Evolutionary conservation across 768 basidiomycete species (phyloP), one percentile per base, ranked within the genome.

Genomic region (Lactarius sp.): DNA sequence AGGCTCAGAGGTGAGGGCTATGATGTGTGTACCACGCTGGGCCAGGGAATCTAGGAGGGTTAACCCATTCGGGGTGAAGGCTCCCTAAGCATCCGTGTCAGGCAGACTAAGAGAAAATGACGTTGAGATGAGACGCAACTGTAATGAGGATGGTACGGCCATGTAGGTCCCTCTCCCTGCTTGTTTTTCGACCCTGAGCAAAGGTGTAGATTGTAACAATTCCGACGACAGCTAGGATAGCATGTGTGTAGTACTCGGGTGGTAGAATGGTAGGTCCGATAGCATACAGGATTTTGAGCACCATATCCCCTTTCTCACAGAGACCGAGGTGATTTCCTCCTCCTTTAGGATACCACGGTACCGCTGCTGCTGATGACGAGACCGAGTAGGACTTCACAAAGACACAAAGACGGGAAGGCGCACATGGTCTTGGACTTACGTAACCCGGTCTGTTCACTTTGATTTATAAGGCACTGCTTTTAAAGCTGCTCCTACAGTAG

Each of bases 91-190:
- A 44, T 7, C 7, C 44, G 44, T 53, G 57, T 59, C 0, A 20
- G 42, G 34, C 52, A 5, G 27, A 50, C 14, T 14, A 56, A 9
- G 33, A 56, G 56, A 27, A 3, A 18, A 52, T 9, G 2, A 8
- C 2, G 53, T 42, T 6, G 46, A 56, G 47, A 50, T 54, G 42
- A 53, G 12, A 75, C 83, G 62, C 69, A 69, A 87, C 90, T 22
- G 91, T 93, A 9, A 93, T 74, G 9, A 94, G 73, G 27, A 93
- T 77, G 3, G 82, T 80, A 3, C 90, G 79, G 0, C 83, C 85
- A 76, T 92, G 89, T 51, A 94, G 75, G 70, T 88, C 85, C 55
- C 91, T 78, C 66, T 93, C 90, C 22, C 92, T 76, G 64, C 74
- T 83, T 3, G 90, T 91, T n/a, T 74, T 78, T 1, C 85, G 78